phyloP scores from a whole-genome alignment of 768 basidiomycete species.

The Podaxis sp. region DNA sequence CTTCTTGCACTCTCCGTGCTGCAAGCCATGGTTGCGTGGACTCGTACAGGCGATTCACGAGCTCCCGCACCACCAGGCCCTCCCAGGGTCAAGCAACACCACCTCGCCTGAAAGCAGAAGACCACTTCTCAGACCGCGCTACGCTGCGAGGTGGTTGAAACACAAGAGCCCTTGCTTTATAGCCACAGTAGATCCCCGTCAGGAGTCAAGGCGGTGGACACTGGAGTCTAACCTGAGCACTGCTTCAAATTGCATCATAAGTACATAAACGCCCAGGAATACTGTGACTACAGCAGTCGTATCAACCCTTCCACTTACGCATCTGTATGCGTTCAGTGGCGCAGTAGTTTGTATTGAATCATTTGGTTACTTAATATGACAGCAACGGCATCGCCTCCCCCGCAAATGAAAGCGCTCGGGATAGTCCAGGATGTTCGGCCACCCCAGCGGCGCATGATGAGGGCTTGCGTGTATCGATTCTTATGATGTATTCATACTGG shows the following conservation, averaged over 20 bases:
- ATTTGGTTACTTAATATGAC: slow-evolving; percentile 11
- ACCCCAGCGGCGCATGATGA: background rate
- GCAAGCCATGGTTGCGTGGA: background rate
- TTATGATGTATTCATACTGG: background rate
- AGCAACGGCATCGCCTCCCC: slow-evolving; percentile 14
- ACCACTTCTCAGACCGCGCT: background rate
- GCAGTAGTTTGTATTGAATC: slow-evolving; percentile 7
- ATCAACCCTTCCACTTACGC: slow-evolving; percentile 4
- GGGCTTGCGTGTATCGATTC: background rate
- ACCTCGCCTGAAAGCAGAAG: background rate
- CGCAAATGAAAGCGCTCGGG: slow-evolving; percentile 5
- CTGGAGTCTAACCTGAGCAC: background rate
- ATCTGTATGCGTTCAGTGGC: slow-evolving; percentile 12
- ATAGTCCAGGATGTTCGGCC: background rate
- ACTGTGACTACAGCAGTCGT: background rate
- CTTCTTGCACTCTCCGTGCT: background rate
- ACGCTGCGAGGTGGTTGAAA: background rate
- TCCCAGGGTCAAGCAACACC: background rate
- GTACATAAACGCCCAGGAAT: slow-evolving; percentile 3
- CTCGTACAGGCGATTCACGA: background rate
- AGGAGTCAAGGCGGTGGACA: background rate
- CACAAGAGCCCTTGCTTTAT: background rate
- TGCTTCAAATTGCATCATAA: slow-evolving; percentile 9
- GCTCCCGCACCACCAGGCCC: background rate
- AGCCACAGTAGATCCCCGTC: background rate